These are phyloP conservation scores for Plantago ovata DNA, from an alignment of 257 asterid species.

Conservation along the genomic window DNA sequence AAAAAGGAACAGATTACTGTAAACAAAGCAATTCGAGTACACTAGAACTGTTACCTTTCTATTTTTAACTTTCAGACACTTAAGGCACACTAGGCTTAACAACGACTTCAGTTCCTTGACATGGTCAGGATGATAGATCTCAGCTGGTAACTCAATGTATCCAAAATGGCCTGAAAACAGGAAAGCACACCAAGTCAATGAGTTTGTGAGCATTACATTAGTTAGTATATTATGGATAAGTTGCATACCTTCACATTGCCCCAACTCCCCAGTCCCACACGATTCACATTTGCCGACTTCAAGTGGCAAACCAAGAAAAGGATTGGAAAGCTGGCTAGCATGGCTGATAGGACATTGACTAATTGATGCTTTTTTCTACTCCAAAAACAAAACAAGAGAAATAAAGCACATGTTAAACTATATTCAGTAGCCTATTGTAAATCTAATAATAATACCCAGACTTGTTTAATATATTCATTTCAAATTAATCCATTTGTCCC, in stretches of 20 bases:
- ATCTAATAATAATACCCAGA: no score
- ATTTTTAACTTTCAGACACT: conserved; percentile 46
- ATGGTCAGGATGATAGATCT: conserved; percentile 92
- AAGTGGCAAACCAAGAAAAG: conserved; percentile 94
- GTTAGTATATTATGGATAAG: no score
- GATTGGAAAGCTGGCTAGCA: conserved; percentile 86
- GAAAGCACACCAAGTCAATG: no score
- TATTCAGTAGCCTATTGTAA: conserved; percentile 2
- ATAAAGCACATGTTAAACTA: conserved; percentile 18
- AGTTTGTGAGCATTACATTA: no score
- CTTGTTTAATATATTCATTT: no score
- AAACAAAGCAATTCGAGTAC: conserved; percentile 12
- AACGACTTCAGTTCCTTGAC: conserved; percentile 68
- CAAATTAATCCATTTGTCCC: no score
- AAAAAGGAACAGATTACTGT: conserved; percentile 1
- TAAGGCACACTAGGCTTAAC: conserved; percentile 70
- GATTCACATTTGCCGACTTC: conserved; percentile 94
- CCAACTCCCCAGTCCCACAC: conserved; percentile 89
- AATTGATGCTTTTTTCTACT: conserved; percentile 73
- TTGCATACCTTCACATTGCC: conserved; percentile 88
- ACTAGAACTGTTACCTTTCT: conserved; percentile 52
- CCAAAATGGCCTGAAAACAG: conserved; percentile 98
- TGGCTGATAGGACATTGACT: conserved; percentile 83
- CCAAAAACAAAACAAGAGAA: conserved; percentile 18
- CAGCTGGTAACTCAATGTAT: conserved; percentile 85